These are phyloP conservation scores for Pichia sp. DNA, from an alignment of 1,139 yeast genomes.

Conservation along the genomic window DNA sequence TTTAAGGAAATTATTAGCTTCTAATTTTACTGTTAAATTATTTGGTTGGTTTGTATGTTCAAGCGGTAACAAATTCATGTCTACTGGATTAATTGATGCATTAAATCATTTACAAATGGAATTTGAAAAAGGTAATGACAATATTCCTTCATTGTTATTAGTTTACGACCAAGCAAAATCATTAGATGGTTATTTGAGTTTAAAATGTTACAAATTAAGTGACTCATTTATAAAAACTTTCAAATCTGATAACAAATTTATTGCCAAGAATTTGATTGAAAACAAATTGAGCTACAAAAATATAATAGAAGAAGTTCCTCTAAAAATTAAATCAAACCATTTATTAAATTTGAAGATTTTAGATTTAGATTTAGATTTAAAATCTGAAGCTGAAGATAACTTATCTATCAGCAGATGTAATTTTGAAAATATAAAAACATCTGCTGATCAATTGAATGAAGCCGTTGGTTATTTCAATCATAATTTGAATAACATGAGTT, in stretches of 20 bases:
- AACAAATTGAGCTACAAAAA: constrained; percentile 59
- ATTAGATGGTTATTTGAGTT: constrained; percentile 45
- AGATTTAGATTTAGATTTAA: constrained; percentile 13
- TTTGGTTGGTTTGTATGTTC: constrained; percentile 83
- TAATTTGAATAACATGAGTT: constrained; percentile 76
- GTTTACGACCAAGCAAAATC: constrained; percentile 72
- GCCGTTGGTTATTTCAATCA: constrained; percentile 73
- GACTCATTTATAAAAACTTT: constrained; percentile 48
- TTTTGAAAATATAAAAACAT: constrained; percentile 25
- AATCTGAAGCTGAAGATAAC: constrained; percentile 18
- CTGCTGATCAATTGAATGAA: constrained; percentile 62
- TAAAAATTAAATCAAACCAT: constrained; percentile 55
- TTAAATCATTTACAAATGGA: constrained; percentile 55
- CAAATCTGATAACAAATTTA: constrained; percentile 46
- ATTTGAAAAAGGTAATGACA: constrained; percentile 22
- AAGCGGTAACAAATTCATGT: constrained; percentile 59
- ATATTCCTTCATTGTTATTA: constrained; percentile 54
- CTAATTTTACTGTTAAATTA: constrained; percentile 63
- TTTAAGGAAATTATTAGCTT: constrained; percentile 50
- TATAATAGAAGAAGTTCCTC: constrained; percentile 66
- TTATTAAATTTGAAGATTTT: constrained; percentile 29
- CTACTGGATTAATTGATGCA: constrained; percentile 57
- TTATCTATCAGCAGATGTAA: constrained; percentile 33
- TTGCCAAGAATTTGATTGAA: constrained; percentile 54
- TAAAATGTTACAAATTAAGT: constrained; percentile 66